Evolutionary conservation across 352 stramenopile genomes (phyloP), one percentile per base, ranked within the genome.

Genomic region (Globisporangium parvum): DNA sequence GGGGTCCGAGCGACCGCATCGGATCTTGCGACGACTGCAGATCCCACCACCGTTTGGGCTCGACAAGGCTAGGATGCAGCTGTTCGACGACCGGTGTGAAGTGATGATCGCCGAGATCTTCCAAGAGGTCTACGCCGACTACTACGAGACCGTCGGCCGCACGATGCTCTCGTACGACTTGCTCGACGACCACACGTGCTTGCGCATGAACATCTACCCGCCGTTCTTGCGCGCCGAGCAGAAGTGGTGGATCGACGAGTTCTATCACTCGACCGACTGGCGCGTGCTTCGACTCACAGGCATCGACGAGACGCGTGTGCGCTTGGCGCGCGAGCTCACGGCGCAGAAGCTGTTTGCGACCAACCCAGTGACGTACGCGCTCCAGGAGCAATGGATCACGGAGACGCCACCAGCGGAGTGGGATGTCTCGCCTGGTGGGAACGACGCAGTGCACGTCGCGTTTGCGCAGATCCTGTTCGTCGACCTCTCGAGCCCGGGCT

Each of bases 151-250:
- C 0, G 64, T 87, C 17, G 90, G 82, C 0, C 80, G 83, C 14
- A 75, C 80, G 23, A 93, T 97, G 75, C 69, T 98, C 8, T 67
- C 91, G 28, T 98, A 97, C 55, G 84, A 93, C 53, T 62, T 98
- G 3, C 62, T 93, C 11, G 87, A 97, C 56, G 74, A 79, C 0
- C 77, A 68, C 12, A 65, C 66, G 47, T 88, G 79, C 33, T 59
- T 80, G 57, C 70, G 73, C 26, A 76, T 97, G 59, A 85, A 86
- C 47, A 95, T 98, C 53, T 87, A 96, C 41, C 72, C 70, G 14
- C 71, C 75, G 23, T 93, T 93, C 53, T 59, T 97, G 44, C 65
- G 74, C 28, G 86, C 86, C 0, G 71, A 88, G 59, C 77, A 94
- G 24, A 87, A 88, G 52, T 95, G 85, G 86, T 97, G 89, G 89